Conservation (phyloP, 2,329 filamentous ascomycete species). For the Colletotrichum sp. region DNA sequence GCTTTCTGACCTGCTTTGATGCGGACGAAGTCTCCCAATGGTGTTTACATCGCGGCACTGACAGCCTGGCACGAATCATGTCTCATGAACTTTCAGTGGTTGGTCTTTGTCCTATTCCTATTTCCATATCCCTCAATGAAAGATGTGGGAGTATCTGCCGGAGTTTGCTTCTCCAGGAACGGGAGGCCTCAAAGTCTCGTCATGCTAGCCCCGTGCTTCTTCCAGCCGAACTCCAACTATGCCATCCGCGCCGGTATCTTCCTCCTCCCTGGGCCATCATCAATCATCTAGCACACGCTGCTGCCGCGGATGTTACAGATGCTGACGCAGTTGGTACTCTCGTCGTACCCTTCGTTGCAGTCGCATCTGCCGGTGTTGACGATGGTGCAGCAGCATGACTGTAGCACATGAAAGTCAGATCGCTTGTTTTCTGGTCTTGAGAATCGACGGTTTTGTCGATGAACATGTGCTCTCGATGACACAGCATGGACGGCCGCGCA, state of each 20-base stretch:
- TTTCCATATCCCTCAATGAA: too few species aligned
- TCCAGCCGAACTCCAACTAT: not conserved
- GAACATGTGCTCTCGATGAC: not conserved
- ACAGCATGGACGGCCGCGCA: accelerated
- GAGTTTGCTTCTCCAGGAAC: not conserved
- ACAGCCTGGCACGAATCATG: accelerated
- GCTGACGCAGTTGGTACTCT: not conserved
- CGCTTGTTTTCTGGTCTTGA: accelerated
- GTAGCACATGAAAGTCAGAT: not conserved
- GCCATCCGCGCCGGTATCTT: accelerated
- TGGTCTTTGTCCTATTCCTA: too few species aligned
- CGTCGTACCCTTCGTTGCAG: not conserved
- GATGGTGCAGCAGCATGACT: not conserved
- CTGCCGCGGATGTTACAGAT: not conserved
- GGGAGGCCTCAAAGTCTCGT: not conserved
- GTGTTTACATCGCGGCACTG: too few species aligned
- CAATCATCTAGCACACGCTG: not conserved
- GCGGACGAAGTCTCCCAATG: too few species aligned
- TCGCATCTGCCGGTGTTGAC: not conserved
- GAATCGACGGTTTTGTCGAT: not conserved
- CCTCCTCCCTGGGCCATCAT: accelerated
- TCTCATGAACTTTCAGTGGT: too few species aligned
- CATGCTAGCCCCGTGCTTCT: accelerated
- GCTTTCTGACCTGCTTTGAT: accelerated
- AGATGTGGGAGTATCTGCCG: too few species aligned